These are phyloP conservation scores for Pseudogymnoascus pannorum DNA, from an alignment of 2,329 filamentous ascomycete genomes.

Conservation along the genomic window DNA sequence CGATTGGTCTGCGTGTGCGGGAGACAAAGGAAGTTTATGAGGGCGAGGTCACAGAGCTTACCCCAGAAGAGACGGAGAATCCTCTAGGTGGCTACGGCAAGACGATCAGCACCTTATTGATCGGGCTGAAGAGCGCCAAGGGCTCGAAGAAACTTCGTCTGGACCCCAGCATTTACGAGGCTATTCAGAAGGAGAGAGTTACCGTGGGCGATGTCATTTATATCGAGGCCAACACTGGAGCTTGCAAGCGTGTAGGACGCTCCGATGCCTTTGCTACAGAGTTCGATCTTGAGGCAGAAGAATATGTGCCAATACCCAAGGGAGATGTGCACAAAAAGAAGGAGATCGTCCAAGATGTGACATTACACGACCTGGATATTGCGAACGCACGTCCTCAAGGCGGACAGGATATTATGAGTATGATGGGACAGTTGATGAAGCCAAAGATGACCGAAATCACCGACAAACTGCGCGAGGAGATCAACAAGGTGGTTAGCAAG, in stretches of 20 bases:
- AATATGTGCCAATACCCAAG: constrained; percentile 98
- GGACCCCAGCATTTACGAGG: constrained; percentile 97
- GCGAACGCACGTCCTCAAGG: constrained; percentile 93
- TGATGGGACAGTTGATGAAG: constrained; percentile 99
- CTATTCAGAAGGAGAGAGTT: constrained; percentile 96
- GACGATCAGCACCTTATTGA: constrained; percentile 91
- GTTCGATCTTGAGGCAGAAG: constrained; percentile 96
- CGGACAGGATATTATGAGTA: constrained; percentile 99
- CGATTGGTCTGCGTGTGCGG: constrained; percentile 92
- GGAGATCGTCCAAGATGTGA: constrained; percentile 98
- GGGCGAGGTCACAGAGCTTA: constrained; percentile 95
- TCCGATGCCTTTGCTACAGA: constrained; percentile 97
- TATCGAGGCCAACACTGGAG: constrained; percentile 97
- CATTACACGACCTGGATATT: constrained; percentile 90
- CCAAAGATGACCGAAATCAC: constrained; percentile 99
- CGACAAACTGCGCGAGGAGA: constrained; percentile 89
- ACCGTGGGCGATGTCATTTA: constrained; percentile 96
- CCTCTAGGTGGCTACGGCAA: constrained; percentile 93
- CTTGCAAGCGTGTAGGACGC: constrained; percentile 92
- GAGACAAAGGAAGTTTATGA: constrained; percentile 99
- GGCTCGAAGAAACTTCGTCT: constrained; percentile 96
- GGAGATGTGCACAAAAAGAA: constrained; percentile 99
- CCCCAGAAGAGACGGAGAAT: constrained; percentile 96
- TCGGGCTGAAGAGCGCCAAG: constrained; percentile 89
- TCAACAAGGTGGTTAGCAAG: constrained; percentile 98